Evolutionary conservation across 371 early-diverging fungal species (phyloP).

Genomic region (Mortierella sp.): DNA sequence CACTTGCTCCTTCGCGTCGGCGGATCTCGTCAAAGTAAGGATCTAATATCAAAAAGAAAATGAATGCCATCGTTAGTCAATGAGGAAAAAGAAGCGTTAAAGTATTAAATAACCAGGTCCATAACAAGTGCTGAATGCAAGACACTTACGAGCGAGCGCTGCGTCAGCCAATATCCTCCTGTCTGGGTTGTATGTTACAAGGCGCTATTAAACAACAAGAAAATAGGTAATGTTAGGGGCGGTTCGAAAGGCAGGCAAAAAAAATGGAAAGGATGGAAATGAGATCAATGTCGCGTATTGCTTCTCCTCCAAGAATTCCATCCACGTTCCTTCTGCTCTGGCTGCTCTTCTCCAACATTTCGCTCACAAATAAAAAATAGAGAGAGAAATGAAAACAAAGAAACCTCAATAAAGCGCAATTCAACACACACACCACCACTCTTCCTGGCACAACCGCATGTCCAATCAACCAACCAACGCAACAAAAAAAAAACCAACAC

Average conservation of each 20-base stretch:
- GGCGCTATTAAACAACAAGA: conserved; percentile 26
- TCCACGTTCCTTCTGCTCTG: conserved; percentile 18
- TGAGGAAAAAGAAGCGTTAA: neutral
- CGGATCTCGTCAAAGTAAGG: conserved; percentile 51
- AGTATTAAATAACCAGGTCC: neutral
- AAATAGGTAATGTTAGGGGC: neutral
- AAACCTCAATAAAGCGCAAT: neutral
- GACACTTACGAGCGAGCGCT: conserved; percentile 46
- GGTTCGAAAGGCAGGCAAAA: neutral
- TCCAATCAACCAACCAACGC: neutral
- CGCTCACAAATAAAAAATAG: conserved; percentile 1
- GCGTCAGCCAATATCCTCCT: conserved; percentile 56
- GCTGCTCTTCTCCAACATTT: neutral
- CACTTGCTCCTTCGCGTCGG: conserved; percentile 38
- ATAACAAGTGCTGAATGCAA: neutral
- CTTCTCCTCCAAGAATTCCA: conserved; percentile 20
- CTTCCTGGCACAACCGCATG: neutral
- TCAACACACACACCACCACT: conserved; percentile 5
- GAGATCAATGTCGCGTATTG: conserved; percentile 6
- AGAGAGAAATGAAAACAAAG: neutral
- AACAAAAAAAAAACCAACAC: neutral
- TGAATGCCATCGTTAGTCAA: neutral
- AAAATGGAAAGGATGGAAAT: conserved; percentile 12
- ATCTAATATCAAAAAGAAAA: conserved; percentile 19
- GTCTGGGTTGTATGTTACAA: conserved; percentile 54